Evolutionary conservation across 495 filamentous ascomycete genomes (phyloP), one percentile per base, ranked within the genome.

Genomic region (Durotheca rogersii): DNA sequence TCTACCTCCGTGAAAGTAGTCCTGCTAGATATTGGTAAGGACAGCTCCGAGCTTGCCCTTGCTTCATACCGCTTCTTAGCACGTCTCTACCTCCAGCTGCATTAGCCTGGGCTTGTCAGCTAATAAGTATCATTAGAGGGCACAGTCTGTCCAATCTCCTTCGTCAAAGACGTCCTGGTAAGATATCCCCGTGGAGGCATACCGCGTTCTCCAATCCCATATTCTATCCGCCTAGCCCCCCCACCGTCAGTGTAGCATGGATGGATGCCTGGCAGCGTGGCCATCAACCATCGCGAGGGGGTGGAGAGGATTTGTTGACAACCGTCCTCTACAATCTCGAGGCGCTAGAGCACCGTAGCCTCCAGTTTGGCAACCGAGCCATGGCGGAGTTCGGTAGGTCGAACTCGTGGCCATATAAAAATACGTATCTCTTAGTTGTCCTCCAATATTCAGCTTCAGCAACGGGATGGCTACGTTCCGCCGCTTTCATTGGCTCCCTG

Each of bases 121-220:
- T 74, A 72, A 76, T 68, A 62, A 51, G 50, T 64, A 48, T 56
- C 41, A 31, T 47, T 64, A 86, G 83, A 87, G 72, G 83, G 83
- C 51, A 87, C 83, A 17, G 78, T 87, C 42, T 85, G 81, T 59
- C 80, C 80, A 59, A 85, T 87, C 57, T 81, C 79, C 59, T 87
- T 87, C 65, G 83, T 87, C 67, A 85, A 86, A 67, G 81, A 85
- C 56, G 77, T 80, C 48, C 69, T 86, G 67, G 83, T 86, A 74
- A 77, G 82, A 61, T 60, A 53, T 55, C 16, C 54, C 33, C 32
- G 12, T 45, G 38, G 38, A 25, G 35, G 47, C 19, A 41, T 20
- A 19, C 50, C 41, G 40, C 9, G 42, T 35, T 41, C 50, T 53
- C 56, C 50, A 44, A 58, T 9, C 39, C 48, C 39, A 41, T 37